These are phyloP conservation scores for Phellopilus nigrolimitatus DNA, from an alignment of 1,284 basidiomycete species.

Conservation along the genomic window DNA sequence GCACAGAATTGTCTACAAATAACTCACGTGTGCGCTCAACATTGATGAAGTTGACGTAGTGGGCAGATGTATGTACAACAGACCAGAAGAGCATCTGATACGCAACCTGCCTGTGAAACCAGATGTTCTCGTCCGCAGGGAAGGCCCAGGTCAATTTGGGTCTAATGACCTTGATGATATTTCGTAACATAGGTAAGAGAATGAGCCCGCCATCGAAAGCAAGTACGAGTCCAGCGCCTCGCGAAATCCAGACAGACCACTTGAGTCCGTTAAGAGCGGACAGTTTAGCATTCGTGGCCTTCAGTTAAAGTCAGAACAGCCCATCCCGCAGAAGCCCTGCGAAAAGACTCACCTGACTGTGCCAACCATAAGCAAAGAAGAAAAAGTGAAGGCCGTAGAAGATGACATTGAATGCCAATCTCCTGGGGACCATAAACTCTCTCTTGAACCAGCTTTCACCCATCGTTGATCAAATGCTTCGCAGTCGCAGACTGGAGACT, in stretches of 20 bases:
- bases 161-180: conserved; percentile 74
- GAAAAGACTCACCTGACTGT: conserved; percentile 53
- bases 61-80: conserved; percentile 83
- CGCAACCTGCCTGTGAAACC: conserved; percentile 89
- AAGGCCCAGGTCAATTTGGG: conserved; percentile 74
- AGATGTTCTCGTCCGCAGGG: conserved; percentile 87
- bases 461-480: conserved; percentile 36
- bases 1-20: not conserved
- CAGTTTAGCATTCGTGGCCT: conserved; percentile 60
- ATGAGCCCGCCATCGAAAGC: conserved; percentile 81
- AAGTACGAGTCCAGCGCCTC: conserved; percentile 82
- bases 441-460: conserved; percentile 63
- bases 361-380: conserved; percentile 77
- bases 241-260: conserved; percentile 81
- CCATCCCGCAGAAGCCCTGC: not conserved
- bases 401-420: conserved; percentile 67
- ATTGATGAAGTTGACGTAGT: conserved; percentile 89
- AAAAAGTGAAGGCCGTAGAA: conserved; percentile 72
- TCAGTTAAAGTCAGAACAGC: conserved; percentile 3
- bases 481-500: conserved; percentile 21
- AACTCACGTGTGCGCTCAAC: conserved; percentile 72
- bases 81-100: conserved; percentile 87
- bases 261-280: conserved; percentile 69
- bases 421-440: conserved; percentile 58
- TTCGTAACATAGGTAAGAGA: conserved; percentile 81